These are phyloP conservation scores for Neonectria neomacrospora DNA, from an alignment of 2,329 filamentous ascomycete genomes.

Conservation along the genomic window DNA sequence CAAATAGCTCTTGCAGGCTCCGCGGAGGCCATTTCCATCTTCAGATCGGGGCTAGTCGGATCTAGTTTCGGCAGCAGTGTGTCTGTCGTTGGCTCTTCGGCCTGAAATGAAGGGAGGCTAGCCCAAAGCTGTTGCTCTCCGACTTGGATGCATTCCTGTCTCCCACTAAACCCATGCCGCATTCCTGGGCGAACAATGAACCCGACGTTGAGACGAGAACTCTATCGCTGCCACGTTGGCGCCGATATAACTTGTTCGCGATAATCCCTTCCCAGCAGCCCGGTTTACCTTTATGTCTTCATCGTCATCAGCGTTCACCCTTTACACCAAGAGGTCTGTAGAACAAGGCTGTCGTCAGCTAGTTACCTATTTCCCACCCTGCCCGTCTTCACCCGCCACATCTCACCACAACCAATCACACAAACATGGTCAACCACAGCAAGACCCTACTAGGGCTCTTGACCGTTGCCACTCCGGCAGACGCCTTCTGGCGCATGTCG, in stretches of 20 bases:
- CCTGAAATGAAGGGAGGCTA: constrained; percentile 23
- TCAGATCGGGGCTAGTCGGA: constrained; percentile 26
- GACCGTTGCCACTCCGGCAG: constrained; percentile 18
- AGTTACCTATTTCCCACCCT: constrained; percentile 15
- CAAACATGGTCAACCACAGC: constrained; percentile 25
- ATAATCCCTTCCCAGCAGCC: constrained; percentile 22
- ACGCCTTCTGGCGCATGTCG: constrained; percentile 42
- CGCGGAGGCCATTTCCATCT: constrained; percentile 21
- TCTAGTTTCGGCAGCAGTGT: not conserved
- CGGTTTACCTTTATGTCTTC: not conserved
- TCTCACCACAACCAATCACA: not conserved
- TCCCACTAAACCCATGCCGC: not conserved
- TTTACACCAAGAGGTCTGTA: constrained; percentile 3
- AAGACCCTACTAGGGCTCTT: constrained; percentile 26
- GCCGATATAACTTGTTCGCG: constrained; percentile 27
- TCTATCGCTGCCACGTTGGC: not conserved
- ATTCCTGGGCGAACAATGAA: not conserved
- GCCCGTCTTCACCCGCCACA: constrained; percentile 19
- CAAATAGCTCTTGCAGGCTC: constrained; percentile 28
- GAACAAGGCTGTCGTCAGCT: not conserved
- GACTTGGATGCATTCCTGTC: not conserved
- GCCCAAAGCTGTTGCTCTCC: constrained; percentile 11
- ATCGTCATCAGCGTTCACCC: constrained; percentile 3
- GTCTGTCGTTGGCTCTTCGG: constrained; percentile 7
- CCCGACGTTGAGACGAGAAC: not conserved